These are phyloP conservation scores for Lactarius indigo DNA, from an alignment of 768 basidiomycete genomes.

Conservation along the genomic window DNA sequence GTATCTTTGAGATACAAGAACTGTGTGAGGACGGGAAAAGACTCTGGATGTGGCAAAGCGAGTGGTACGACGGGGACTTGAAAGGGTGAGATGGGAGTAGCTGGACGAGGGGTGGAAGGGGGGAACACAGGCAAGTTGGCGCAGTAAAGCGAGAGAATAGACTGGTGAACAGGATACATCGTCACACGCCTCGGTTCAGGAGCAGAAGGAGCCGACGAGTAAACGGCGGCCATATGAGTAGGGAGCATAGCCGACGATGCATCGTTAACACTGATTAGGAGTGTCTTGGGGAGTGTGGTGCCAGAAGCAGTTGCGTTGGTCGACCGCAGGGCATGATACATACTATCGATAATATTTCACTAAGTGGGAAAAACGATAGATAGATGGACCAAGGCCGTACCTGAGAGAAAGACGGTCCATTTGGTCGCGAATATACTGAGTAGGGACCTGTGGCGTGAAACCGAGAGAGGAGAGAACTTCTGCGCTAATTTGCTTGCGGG, in stretches of 20 bases:
- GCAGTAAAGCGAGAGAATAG: constrained; percentile 69
- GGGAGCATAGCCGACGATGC: constrained; percentile 6
- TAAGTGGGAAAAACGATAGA: not conserved
- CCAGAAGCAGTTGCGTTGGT: constrained; percentile 17
- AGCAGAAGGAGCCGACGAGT: constrained; percentile 18
- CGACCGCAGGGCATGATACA: constrained; percentile 22
- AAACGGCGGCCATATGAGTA: constrained; percentile 26
- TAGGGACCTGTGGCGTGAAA: constrained; percentile 7
- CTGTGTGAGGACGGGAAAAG: constrained; percentile 54
- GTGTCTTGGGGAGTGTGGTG: constrained; percentile 16
- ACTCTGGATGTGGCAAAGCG: constrained; percentile 56
- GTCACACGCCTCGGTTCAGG: constrained; percentile 16
- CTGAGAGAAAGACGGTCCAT: constrained; percentile 10
- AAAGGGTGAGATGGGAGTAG: constrained; percentile 32
- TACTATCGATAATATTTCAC: constrained; percentile 7
- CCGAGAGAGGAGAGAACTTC: constrained; percentile 19
- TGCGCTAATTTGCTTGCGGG: constrained; percentile 7
- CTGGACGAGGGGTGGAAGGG: constrained; percentile 30
- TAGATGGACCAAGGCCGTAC: not conserved
- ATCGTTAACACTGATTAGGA: constrained; percentile 12
- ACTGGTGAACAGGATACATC: constrained; percentile 64
- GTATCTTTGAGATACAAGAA: constrained; percentile 67
- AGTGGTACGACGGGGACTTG: constrained; percentile 59
- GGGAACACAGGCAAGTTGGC: constrained; percentile 58
- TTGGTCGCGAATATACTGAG: constrained; percentile 17